Base-by-base conservation (phyloP, 805 yeast species). In the Metschnikowia anglica region DNA sequence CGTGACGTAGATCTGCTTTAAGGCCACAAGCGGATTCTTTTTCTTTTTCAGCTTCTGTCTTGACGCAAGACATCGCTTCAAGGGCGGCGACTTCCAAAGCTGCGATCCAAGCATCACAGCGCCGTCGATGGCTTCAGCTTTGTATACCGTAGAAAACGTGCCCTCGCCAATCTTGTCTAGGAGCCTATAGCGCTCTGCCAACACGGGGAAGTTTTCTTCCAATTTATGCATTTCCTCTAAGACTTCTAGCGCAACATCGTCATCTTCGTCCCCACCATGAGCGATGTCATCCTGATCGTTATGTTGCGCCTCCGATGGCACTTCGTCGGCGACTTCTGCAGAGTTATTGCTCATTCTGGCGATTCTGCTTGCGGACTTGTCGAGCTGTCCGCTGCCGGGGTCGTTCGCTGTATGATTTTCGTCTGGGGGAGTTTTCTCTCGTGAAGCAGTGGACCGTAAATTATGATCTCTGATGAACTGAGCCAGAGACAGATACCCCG, bases 1-100 rank as follows among this genome's bases (percentile, higher is more conserved):
- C 0, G 99, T 93, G 16, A 90, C 98, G 62, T 91, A 90, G 35
- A 93, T 88, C 56, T 93, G 80, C 61, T 93, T 93, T 52, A 93
- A 70, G 2, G 99, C 99, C 44, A 93, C 98, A 39, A 72, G 61
- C 34, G 72, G 72, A 52, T 60, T 71, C 49, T 62, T 69, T 45
- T 54, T 52, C 30, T 48, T 56, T 25, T 56, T 58, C 13, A 60
- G 54, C 3, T 60, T 54, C 28, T 41, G 47, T 20, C 37, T 39
- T 19, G 40, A 21, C 16, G 43, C 33, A 2, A 35, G 26, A 4
- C 47, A 41, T 29, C 55, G 60, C 40, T 65, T 66, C 28, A 72
- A 56, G 7, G 75, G 75, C 6, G 76, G 76, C 4, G 73, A 66
- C 45, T 66, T 66, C 76, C 76, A 72, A 17, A 67, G 53, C 51